A percentile compares a stretch with the other conserved stretches of the same genome.
phyloP scores from a whole-genome alignment of 2,329 filamentous ascomycete species.

The Aspergillus arachidicola region DNA sequence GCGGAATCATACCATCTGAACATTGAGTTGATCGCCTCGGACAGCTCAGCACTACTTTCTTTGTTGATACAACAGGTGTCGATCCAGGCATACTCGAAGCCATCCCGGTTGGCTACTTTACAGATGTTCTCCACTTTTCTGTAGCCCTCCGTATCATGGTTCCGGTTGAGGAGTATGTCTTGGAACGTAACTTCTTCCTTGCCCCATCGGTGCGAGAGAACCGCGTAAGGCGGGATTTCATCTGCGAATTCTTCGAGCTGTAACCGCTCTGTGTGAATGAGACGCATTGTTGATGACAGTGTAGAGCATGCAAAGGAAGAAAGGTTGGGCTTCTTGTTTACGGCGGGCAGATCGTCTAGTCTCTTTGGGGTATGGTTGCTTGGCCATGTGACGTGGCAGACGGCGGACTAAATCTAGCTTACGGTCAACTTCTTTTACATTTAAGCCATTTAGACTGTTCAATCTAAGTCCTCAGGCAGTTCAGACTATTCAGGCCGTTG shows the following conservation, averaged over 20 bases:
- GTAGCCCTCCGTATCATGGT: not conserved
- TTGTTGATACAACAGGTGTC: slow-evolving; percentile 2
- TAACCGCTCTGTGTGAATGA: not conserved
- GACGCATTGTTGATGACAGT: not conserved
- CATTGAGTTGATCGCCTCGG: slow-evolving; percentile 21
- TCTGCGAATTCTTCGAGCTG: not conserved
- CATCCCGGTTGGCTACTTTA: not conserved
- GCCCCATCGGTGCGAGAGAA: slow-evolving; percentile 23
- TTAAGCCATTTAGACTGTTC: too few relatives aligned
- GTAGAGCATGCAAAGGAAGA: not conserved
- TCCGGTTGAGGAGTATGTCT: slow-evolving; percentile 7
- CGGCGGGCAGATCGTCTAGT: not conserved
- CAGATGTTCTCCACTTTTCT: not conserved
- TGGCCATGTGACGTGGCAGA: not conserved
- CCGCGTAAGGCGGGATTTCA: slow-evolving; percentile 13
- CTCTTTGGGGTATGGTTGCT: not conserved
- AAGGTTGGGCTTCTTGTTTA: not conserved
- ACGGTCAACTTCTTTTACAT: too few relatives aligned
- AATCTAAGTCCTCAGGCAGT: too few relatives aligned
- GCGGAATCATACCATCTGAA: slow-evolving; percentile 26
- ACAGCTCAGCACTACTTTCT: slow-evolving; percentile 17
- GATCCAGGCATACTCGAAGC: not conserved
- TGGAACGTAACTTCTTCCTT: slow-evolving; percentile 18
- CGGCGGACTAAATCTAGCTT: too few relatives aligned
- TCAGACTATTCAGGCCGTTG: too few relatives aligned